Evolutionary conservation across 257 asterid genomes (phyloP), one percentile per base, ranked within the genome.

Genomic region (Solanum paucissectum): DNA sequence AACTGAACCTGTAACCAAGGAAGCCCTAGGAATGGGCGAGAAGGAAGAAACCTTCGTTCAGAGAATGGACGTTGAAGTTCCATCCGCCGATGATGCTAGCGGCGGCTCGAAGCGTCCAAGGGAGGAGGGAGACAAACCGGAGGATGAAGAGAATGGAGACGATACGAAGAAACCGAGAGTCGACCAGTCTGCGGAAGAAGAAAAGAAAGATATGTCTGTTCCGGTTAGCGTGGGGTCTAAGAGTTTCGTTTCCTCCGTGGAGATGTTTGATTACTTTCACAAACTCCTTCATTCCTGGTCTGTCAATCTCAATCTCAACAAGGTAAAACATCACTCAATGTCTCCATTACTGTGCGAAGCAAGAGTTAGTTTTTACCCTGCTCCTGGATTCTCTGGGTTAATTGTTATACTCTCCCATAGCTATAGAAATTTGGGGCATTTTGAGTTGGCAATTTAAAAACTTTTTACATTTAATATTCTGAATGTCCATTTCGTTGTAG

Each of bases 241-340:
- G 92, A 89, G 88, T n/a, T 96, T 96, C 85, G 92, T 71, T 8
- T 91, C 98, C 32, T 90, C 98, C 1, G 93, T 93, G 13, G 96
- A 91, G 87, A 91, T 95, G 92, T 96, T 91, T 87, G 98, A 96
- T 87, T 96, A 96, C 89, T 95, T 94, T 88, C 88, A 76, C 90
- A 94, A 94, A 91, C 91, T 96, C 83, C 95, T 95, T 68, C 98
- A 91, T 83, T 46, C 84, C 58, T 96, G 99, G 99, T 74, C 95
- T 25, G 87, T 94, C 27, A 93, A 96, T 85, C 32, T 95, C 86
- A 85, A 89, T 87, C 83, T 96, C 74, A 96, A 94, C 85, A 95
- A 93, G 99, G 99, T 96, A 91, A 32, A 68, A 14, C 4, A 27
- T 33, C 37, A 42, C 66, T 34, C 40, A 73, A 10, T 76, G 13